These are phyloP conservation scores for Dactylorhiza incarnata DNA, from an alignment of 106 monocot species.

Conservation along the genomic window DNA sequence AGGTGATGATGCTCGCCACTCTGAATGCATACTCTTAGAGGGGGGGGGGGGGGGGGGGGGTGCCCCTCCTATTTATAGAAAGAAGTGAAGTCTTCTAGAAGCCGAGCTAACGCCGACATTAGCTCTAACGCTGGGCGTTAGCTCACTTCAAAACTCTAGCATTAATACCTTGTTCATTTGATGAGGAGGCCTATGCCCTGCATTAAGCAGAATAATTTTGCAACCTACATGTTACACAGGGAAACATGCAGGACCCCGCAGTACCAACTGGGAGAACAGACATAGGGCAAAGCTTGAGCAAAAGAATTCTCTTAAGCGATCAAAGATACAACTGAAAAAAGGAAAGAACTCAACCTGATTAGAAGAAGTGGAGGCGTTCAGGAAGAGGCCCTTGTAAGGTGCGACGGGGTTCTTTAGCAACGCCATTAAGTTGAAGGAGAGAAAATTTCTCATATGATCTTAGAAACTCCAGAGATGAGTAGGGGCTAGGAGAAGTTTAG, in stretches of 20 bases:
- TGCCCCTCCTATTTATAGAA: too few species aligned
- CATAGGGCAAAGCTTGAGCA: neutral
- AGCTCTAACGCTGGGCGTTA: too few species aligned
- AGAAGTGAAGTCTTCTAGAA: too few species aligned
- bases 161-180: conserved; percentile 21
- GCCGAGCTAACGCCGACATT: too few species aligned
- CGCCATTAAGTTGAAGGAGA: conserved; percentile 7
- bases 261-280: neutral
- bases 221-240: neutral
- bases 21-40: too few species aligned
- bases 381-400: conserved; percentile 15
- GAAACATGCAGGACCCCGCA: conserved; percentile 5
- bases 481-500: too few species aligned
- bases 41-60: too few species aligned
- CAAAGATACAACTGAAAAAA: neutral
- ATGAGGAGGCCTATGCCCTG: conserved; percentile 9
- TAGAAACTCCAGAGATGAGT: neutral
- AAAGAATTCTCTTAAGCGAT: neutral
- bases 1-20: too few species aligned
- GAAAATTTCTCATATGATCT: neutral
- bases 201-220: neutral
- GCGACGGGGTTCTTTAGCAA: conserved; percentile 15
- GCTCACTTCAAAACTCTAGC: too few species aligned
- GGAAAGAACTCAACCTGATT: conserved; percentile 6
- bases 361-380: conserved; percentile 14